These are phyloP conservation scores for Leishmania turanica DNA, from an alignment of 208 protist species.

Conservation along the genomic window DNA sequence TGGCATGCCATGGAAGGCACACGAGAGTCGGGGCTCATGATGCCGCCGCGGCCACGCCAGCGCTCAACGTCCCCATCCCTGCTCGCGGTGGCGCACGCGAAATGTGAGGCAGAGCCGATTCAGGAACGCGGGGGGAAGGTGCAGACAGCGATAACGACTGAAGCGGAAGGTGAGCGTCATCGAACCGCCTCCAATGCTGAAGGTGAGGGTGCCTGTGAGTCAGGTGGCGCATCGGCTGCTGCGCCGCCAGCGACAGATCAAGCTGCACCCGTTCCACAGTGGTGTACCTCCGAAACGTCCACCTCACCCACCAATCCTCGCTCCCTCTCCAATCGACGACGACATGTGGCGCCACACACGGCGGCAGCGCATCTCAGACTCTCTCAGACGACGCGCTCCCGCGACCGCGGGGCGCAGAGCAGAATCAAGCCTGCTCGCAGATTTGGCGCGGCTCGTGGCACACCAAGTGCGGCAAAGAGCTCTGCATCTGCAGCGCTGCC, in stretches of 20 bases:
- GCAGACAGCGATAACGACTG: background rate
- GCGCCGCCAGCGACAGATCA: too few relatives aligned
- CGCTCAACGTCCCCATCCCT: background rate
- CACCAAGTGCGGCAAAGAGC: background rate
- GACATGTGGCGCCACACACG: background rate
- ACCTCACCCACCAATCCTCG: background rate
- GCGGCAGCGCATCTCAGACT: background rate
- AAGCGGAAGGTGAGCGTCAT: background rate
- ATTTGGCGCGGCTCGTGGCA: background rate
- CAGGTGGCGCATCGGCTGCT: background rate
- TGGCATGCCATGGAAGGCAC: constrained; percentile 43
- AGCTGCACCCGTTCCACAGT: background rate
- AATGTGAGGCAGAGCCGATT: background rate
- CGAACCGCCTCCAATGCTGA: background rate
- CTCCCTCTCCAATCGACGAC: background rate
- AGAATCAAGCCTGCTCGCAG: background rate
- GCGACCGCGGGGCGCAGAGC: background rate
- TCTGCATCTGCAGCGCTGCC: background rate
- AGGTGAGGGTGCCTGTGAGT: background rate
- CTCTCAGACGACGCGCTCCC: background rate
- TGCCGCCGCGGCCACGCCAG: constrained; percentile 17
- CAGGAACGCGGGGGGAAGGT: background rate
- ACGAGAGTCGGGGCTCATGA: constrained; percentile 15
- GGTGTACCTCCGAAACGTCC: background rate
- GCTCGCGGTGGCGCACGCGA: background rate